A percentile compares a stretch with the other conserved stretches of the same genome.
Conservation (phyloP, 1,284 basidiomycete species). For the Trametes versicolor region DNA sequence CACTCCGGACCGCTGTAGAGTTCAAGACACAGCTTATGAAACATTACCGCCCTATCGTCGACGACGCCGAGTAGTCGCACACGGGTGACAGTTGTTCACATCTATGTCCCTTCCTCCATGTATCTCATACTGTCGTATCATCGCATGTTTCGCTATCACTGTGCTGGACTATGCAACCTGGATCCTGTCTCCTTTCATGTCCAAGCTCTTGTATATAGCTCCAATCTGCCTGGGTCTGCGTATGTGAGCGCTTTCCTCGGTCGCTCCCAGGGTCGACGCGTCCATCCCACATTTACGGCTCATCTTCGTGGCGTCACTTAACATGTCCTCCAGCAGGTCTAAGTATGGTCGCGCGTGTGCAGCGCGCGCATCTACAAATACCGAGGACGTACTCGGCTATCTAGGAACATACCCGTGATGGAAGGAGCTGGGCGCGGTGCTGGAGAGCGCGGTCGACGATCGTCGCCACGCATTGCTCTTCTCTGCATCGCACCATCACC, state of each 20-base stretch:
- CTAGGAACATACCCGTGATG: conserved; percentile 5
- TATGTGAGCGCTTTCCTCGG: background rate
- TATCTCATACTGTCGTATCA: conserved; percentile 29
- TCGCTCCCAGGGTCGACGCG: background rate
- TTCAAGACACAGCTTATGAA: conserved; percentile 80
- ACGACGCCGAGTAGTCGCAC: conserved; percentile 49
- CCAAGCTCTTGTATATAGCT: conserved; percentile 25
- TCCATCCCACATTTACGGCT: background rate
- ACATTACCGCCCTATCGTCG: conserved; percentile 72
- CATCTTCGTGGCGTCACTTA: background rate
- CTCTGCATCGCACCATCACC: background rate
- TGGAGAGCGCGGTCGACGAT: background rate
- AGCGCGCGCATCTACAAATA: background rate
- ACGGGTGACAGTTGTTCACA: conserved; percentile 12
- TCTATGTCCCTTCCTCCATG: conserved; percentile 23
- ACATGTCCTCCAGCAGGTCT: background rate
- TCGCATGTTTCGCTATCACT: conserved; percentile 29
- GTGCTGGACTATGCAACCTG: conserved; percentile 34
- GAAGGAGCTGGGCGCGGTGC: background rate
- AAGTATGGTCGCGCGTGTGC: conserved; percentile 1
- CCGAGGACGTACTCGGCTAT: background rate
- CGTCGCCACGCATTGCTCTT: background rate
- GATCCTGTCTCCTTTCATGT: conserved; percentile 26
- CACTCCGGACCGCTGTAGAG: conserved; percentile 48
- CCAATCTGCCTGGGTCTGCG: background rate